phyloP scores from a whole-genome alignment of 768 basidiomycete genomes.

The Leccinum pellstonianum region DNA sequence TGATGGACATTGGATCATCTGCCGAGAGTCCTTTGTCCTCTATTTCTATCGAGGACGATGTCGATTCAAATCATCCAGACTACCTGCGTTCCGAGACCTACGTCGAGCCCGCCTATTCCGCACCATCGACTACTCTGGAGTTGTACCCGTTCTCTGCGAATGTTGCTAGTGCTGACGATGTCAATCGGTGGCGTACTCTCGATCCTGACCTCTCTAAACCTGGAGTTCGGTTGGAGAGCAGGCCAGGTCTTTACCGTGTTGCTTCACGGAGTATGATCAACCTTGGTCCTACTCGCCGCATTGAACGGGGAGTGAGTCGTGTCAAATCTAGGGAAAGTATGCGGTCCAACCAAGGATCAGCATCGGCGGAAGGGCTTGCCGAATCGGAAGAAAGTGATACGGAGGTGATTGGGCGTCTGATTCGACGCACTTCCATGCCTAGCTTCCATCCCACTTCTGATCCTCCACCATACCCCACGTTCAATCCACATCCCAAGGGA shows the following conservation, averaged over 20 bases:
- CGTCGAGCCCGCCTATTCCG: conserved; percentile 4
- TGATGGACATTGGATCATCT: conserved; percentile 1
- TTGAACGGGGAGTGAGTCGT: conserved; percentile 24
- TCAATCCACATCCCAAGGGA: conserved; percentile 32
- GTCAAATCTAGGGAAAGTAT: conserved; percentile 20
- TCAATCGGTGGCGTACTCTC: neutral
- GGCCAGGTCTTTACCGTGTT: conserved; percentile 54
- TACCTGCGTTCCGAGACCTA: conserved; percentile 9
- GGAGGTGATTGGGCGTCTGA: conserved; percentile 38
- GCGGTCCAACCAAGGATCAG: conserved; percentile 12
- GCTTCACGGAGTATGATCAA: conserved; percentile 67
- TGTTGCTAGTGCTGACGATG: conserved; percentile 8
- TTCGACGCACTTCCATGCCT: conserved; percentile 71
- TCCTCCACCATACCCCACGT: conserved; percentile 70
- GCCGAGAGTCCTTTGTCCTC: conserved; percentile 5
- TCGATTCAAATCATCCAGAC: conserved; percentile 1
- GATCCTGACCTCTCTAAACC: conserved; percentile 6
- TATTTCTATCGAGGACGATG: neutral
- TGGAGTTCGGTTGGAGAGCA: conserved; percentile 13
- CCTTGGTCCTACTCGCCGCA: conserved; percentile 36
- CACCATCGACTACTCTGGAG: conserved; percentile 7
- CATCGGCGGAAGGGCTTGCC: conserved; percentile 7
- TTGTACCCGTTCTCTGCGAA: conserved; percentile 21
- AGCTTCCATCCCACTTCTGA: conserved; percentile 55
- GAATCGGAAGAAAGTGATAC: conserved; percentile 23